Evolutionary conservation across 2,329 filamentous ascomycete species (phyloP).

Genomic region (Colletotrichum liaoningense): DNA sequence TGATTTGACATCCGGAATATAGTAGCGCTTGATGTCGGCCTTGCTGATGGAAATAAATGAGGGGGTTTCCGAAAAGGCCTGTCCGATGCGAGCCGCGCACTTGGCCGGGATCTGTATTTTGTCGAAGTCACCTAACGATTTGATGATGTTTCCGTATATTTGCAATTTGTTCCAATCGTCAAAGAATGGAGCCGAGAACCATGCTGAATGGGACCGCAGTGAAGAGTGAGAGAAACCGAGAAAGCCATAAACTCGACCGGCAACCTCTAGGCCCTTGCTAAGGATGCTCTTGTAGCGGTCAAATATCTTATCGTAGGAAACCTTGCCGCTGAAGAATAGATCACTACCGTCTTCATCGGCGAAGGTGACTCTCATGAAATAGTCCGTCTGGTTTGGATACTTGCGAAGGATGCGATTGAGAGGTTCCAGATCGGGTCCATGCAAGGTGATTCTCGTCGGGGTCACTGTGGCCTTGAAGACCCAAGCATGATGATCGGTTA

Average conservation of each 20-base stretch:
- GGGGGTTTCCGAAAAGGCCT: slow-evolving; percentile 81
- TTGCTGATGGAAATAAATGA: slow-evolving; percentile 65
- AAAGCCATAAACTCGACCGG: slow-evolving; percentile 72
- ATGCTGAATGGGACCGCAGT: slow-evolving; percentile 76
- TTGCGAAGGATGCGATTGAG: slow-evolving; percentile 79
- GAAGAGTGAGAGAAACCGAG: slow-evolving; percentile 86
- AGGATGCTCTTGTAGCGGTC: slow-evolving; percentile 72
- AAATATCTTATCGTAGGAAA: slow-evolving; percentile 61
- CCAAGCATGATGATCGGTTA: slow-evolving; percentile 56
- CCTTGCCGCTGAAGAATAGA: slow-evolving; percentile 66
- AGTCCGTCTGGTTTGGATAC: slow-evolving; percentile 67
- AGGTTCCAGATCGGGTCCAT: slow-evolving; percentile 73
- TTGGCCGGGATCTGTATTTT: slow-evolving; percentile 64
- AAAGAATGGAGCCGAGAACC: slow-evolving; percentile 66
- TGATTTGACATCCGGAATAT: slow-evolving; percentile 65
- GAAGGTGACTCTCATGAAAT: slow-evolving; percentile 79
- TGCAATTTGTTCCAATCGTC: slow-evolving; percentile 47
- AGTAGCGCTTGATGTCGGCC: slow-evolving; percentile 44
- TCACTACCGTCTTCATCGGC: slow-evolving; percentile 78
- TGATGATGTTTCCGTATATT: slow-evolving; percentile 57
- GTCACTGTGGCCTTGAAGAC: slow-evolving; percentile 70
- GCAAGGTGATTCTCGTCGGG: slow-evolving; percentile 66
- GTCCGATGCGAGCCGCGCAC: slow-evolving; percentile 70
- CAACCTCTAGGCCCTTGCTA: slow-evolving; percentile 69
- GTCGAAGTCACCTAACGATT: slow-evolving; percentile 60